These are phyloP conservation scores for Phytopythium helicoides DNA, from an alignment of 352 stramenopile genomes.

Conservation along the genomic window DNA sequence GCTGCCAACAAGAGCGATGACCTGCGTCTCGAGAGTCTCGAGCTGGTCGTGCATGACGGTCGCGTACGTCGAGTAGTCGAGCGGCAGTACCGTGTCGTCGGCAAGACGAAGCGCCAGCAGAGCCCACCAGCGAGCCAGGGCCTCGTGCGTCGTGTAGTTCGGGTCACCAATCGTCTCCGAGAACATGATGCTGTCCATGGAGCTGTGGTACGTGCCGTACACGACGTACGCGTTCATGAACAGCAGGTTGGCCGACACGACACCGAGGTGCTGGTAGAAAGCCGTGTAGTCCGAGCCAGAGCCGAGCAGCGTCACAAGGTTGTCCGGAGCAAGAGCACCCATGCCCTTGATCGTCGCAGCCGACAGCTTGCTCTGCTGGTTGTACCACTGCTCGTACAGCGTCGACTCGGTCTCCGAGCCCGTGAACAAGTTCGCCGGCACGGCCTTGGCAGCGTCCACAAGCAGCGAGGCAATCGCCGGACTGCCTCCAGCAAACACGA, in stretches of 20 bases:
- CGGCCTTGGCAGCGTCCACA: slow-evolving; percentile 25
- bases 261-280: slow-evolving; percentile 74
- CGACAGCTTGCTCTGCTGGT: slow-evolving; percentile 4
- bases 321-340: slow-evolving; percentile 18
- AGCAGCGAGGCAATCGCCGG: slow-evolving; percentile 38
- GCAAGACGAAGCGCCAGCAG: slow-evolving; percentile 38
- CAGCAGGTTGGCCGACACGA: slow-evolving; percentile 56
- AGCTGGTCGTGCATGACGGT: slow-evolving; percentile 27
- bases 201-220: slow-evolving; percentile 71
- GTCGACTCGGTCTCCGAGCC: slow-evolving; percentile 6
- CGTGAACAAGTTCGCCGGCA: slow-evolving; percentile 23
- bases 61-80: slow-evolving; percentile 29
- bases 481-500: slow-evolving; percentile 32
- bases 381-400: slow-evolving; percentile 9
- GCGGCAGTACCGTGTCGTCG: slow-evolving; percentile 22
- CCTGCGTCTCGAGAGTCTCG: slow-evolving; percentile 4
- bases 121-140: slow-evolving; percentile 37
- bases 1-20: slow-evolving; percentile 3
- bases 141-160: slow-evolving; percentile 31
- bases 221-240: slow-evolving; percentile 20
- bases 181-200: slow-evolving; percentile 70
- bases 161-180: slow-evolving; percentile 43
- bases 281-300: slow-evolving; percentile 57
- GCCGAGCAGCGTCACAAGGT: slow-evolving; percentile 36
- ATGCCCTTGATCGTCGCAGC: background rate